Evolutionary conservation across 1,284 basidiomycete species (phyloP), one percentile per base, ranked within the genome.

Genomic region (Ustilago crameri): DNA sequence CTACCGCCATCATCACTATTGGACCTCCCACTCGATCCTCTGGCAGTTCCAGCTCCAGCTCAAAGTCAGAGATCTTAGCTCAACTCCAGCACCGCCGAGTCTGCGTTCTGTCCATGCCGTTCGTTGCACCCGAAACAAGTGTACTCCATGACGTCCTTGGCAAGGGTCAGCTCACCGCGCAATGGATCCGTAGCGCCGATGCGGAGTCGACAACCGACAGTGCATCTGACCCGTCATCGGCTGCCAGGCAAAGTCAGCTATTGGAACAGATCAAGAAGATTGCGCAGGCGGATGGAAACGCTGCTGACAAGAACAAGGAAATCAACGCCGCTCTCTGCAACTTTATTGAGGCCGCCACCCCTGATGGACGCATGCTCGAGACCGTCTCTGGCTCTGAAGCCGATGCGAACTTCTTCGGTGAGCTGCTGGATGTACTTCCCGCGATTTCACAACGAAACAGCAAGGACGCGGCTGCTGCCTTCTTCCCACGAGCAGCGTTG

Each of bases 131-230:
- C 4, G 60, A 68, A 32, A 27, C 24, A 41, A 73, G 70, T 41
- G 65, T 73, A 27, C 65, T 73, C 7, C 60, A 60, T 23, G 60
- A 73, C 35, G 70, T 64, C 9, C 49, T 73, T 4, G 70, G 70
- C 56, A 73, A 73, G 44, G 64, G 70, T 7, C 56, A 73, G 24
- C 51, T 73, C 37, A 73, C 64, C 7, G 46, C 55, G 17, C 35
- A 46, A 34, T 73, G 70, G 70, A 52, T 64, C 1, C 57, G 32
- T 17, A 46, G 34, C 10, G 26, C 51, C 3, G 55, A 42, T 24
- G 18, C 45, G 12, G 44, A 27, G 2, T 17, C 42, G 18, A 38
- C 41, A 24, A 51, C 37, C 18, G 47, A 22, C 14, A 51, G 5
- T n/a, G 44, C 32, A 17, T 48, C 10, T 14, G 18, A 10, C 32